Percentiles rank a stretch among this genome's conserved stretches.
Conservation (phyloP, 208 protist species). For the Spironucleus salmonicida region DNA sequence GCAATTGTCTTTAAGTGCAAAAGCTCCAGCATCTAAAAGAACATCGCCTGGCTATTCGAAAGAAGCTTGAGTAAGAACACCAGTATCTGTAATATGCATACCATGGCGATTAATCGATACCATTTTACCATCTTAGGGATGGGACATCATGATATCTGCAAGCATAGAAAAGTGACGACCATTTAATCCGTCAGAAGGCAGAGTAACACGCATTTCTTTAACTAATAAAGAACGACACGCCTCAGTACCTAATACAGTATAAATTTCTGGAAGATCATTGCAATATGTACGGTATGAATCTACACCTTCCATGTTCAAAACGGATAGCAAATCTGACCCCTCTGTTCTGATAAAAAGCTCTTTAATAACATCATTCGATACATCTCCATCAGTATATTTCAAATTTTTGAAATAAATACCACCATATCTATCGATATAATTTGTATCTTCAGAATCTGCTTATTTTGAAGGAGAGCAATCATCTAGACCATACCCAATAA, state of each 20-base stretch:
- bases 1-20: conserved; percentile 76
- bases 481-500: conserved; percentile 5
- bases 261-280: conserved; percentile 94
- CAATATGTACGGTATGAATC: conserved; percentile 69
- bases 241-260: conserved; percentile 78
- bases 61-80: conserved; percentile 85
- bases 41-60: conserved; percentile 99
- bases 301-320: conserved; percentile 70
- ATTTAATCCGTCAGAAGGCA: conserved; percentile 83
- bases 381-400: no score
- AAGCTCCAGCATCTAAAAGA: conserved; percentile 82
- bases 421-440: conserved; percentile 33
- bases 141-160: conserved; percentile 83
- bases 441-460: conserved; percentile 44
- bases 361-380: no score
- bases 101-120: conserved; percentile 76
- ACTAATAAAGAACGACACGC: conserved; percentile 55
- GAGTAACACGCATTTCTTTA: conserved; percentile 48
- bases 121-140: conserved; percentile 64
- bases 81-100: conserved; percentile 77
- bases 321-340: conserved; percentile 69
- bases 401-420: not conserved
- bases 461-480: not conserved
- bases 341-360: conserved; percentile 73
- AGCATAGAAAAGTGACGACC: conserved; percentile 89